phyloP scores from a whole-genome alignment of 2,329 filamentous ascomycete genomes.

The Tympanopsis confertula region DNA sequence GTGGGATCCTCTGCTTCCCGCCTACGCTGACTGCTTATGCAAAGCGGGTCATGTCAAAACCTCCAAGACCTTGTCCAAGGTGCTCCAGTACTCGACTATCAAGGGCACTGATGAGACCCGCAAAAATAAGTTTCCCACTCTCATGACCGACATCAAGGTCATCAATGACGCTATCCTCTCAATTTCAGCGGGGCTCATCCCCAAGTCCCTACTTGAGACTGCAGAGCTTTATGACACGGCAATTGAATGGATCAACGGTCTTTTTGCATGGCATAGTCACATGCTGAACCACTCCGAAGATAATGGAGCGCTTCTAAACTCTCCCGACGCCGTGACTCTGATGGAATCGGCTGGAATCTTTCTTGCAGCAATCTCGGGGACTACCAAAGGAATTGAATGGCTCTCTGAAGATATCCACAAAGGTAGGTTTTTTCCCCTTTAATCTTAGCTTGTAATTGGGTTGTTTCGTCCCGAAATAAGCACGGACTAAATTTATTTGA shows the following conservation, averaged over 20 bases:
- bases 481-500: neutral
- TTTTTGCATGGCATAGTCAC: constrained; percentile 19
- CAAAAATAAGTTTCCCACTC: constrained; percentile 13
- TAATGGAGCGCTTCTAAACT: constrained; percentile 15
- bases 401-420: constrained; percentile 18
- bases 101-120: constrained; percentile 11
- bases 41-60: constrained; percentile 17
- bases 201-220: constrained; percentile 15
- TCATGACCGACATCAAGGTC: constrained; percentile 27
- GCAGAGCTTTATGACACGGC: constrained; percentile 17
- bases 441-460: neutral
- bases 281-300: constrained; percentile 13
- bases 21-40: constrained; percentile 23
- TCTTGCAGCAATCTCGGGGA: constrained; percentile 21
- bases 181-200: constrained; percentile 18
- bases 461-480: neutral
- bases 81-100: neutral
- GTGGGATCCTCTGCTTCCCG: constrained; percentile 26
- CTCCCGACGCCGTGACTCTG: constrained; percentile 21
- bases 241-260: constrained; percentile 22
- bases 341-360: constrained; percentile 27
- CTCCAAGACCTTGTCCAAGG: constrained; percentile 6
- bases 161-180: constrained; percentile 25
- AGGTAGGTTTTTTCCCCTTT: constrained; percentile 11
- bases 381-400: constrained; percentile 18